Evolutionary conservation across 2,329 filamentous ascomycete genomes (phyloP), one percentile per base, ranked within the genome.

Genomic region (Aspergillus novofumigatus): DNA sequence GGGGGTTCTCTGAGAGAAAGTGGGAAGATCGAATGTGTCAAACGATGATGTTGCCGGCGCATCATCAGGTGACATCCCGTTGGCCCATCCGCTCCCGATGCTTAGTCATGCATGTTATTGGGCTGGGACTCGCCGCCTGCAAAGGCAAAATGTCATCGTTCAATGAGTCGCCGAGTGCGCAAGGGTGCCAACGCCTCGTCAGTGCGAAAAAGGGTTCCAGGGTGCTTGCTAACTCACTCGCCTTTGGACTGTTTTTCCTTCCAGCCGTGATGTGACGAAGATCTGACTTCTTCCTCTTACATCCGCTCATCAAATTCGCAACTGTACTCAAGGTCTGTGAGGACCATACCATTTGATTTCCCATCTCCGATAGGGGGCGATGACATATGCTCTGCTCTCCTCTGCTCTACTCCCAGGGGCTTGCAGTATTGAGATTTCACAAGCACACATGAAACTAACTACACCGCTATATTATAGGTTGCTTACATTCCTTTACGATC

Each of bases 11-110:
- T 57, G 35, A 42, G 57, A 62, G 57, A 62, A 58, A 64, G 59
- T 67, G 67, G 68, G 58, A 23, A 26, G 67, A 63, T 63, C 63
- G 69, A 68, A 63, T 62, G 60, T 57, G 60, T 70, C 65, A 66
- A 66, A 62, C 59, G 64, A 70, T 72, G 69, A 72, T 70, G 69
- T 70, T 70, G 61, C 61, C 62, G 62, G 58, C 62, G 61, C 61
- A 62, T 67, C 65, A 68, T 64, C 63, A 67, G 63, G 62, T 66
- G 63, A 66, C 61, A 60, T 64, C 56, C 61, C 62, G 59, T 62
- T 62, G 63, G 59, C 57, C 54, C 41, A 29, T 52, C 57, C 49
- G 59, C 51, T 58, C 48, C 51, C 49, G 49, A 52, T 47, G 61
- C 62, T 67, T 57, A 67, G 58, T 67, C 65, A 57, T 53, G 20